phyloP scores from a whole-genome alignment of 805 yeast species.

The Lipomyces mesembrius region DNA sequence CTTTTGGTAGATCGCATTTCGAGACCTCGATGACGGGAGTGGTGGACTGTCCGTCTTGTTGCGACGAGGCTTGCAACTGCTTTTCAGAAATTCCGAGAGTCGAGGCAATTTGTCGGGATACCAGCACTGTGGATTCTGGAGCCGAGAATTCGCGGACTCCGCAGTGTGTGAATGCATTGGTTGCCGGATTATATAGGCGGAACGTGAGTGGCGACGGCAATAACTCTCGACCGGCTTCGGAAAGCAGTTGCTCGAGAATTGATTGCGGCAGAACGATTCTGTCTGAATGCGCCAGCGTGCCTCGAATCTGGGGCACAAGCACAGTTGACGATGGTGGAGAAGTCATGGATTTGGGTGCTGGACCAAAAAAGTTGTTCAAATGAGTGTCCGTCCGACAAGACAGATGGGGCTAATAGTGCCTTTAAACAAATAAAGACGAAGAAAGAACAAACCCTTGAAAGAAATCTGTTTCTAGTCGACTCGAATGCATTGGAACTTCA shows the following conservation, averaged over 20 bases:
- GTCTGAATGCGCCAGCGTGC: constrained; percentile 31
- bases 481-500: neutral
- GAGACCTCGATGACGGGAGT: constrained; percentile 38
- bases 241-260: constrained; percentile 35
- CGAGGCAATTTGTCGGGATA: constrained; percentile 49
- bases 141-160: constrained; percentile 59
- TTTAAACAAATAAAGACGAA: neutral
- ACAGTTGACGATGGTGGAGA: neutral
- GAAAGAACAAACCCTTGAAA: neutral
- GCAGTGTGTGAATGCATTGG: constrained; percentile 43
- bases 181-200: constrained; percentile 40
- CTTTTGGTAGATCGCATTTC: constrained; percentile 52
- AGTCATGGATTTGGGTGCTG: neutral
- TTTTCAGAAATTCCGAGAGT: constrained; percentile 40
- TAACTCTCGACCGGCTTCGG: constrained; percentile 17
- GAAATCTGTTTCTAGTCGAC: neutral
- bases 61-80: constrained; percentile 26
- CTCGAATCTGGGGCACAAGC: constrained; percentile 5
- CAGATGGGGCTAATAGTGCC: neutral
- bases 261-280: constrained; percentile 38
- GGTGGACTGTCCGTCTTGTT: neutral
- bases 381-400: neutral
- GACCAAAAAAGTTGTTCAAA: neutral
- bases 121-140: constrained; percentile 45
- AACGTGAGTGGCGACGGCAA: constrained; percentile 52